Evolutionary conservation across 2,329 filamentous ascomycete species (phyloP).

Genomic region (Fusarium phyllophilum): DNA sequence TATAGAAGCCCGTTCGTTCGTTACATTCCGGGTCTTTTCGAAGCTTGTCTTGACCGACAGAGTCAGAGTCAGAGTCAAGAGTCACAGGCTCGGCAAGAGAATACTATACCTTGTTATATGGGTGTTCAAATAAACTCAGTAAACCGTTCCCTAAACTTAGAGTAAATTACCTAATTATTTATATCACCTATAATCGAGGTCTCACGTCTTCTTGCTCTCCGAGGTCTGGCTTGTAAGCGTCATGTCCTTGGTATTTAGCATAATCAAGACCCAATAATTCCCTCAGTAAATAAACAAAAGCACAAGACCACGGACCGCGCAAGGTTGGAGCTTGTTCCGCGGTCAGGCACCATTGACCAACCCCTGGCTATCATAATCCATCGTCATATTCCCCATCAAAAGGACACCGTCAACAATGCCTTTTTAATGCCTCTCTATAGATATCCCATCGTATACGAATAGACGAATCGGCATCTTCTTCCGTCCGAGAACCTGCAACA

Average conservation of each 20-base stretch:
- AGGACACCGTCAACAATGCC: background rate
- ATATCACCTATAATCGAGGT: background rate
- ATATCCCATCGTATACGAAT: background rate
- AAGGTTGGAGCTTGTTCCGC: constrained; percentile 2
- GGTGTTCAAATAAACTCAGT: background rate
- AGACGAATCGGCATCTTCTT: constrained; percentile 9
- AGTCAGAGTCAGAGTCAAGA: background rate
- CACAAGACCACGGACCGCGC: background rate
- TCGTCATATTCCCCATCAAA: constrained; percentile 1
- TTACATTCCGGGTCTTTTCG: constrained; percentile 4
- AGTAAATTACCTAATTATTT: background rate
- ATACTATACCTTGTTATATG: background rate
- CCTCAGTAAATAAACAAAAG: constrained; percentile 16
- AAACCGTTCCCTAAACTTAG: background rate
- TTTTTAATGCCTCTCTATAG: constrained; percentile 5
- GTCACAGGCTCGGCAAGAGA: background rate
- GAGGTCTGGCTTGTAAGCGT: constrained; percentile 1
- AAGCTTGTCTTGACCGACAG: constrained; percentile 23
- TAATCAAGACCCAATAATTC: constrained; percentile 21
- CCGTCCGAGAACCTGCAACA: background rate
- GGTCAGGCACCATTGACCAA: constrained; percentile 28
- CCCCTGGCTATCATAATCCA: background rate
- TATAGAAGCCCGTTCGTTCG: background rate
- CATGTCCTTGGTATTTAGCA: constrained; percentile 9
- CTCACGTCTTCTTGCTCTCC: background rate